Conservation (phyloP, 2,329 filamentous ascomycete species). For the Stagonosporopsis vannaccii region DNA sequence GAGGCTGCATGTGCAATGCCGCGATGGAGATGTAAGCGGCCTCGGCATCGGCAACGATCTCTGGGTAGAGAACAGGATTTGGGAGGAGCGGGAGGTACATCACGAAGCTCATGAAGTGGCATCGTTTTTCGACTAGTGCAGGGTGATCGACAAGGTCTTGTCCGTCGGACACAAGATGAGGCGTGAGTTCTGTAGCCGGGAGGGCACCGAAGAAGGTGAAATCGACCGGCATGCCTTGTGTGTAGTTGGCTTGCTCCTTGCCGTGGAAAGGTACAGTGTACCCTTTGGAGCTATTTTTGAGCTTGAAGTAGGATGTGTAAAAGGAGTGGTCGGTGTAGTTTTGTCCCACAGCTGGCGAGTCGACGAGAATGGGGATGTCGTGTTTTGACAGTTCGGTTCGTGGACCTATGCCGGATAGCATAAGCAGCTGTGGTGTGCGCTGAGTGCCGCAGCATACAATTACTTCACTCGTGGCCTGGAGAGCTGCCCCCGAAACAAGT, state of each 20-base stretch:
- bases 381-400: not conserved
- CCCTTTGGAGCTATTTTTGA: not conserved
- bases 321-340: not conserved
- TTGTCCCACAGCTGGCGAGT: not conserved
- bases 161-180: not conserved
- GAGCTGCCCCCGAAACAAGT: not conserved
- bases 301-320: not conserved
- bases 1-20: not conserved
- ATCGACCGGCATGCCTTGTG: not conserved
- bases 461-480: not conserved
- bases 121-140: not conserved
- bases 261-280: not conserved
- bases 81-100: not conserved
- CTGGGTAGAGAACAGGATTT: not conserved
- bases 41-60: not conserved
- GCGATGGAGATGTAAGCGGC: not conserved
- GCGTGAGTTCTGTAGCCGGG: not conserved
- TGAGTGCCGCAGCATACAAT: not conserved
- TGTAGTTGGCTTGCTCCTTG: not conserved
- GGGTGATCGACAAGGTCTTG: not conserved
- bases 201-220: not conserved
- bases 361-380: not conserved
- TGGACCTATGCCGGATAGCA: not conserved
- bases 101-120: not conserved
- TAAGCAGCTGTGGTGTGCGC: not conserved